These are phyloP conservation scores for Penicillium italicum DNA, from an alignment of 2,329 filamentous ascomycete species.

Conservation along the genomic window DNA sequence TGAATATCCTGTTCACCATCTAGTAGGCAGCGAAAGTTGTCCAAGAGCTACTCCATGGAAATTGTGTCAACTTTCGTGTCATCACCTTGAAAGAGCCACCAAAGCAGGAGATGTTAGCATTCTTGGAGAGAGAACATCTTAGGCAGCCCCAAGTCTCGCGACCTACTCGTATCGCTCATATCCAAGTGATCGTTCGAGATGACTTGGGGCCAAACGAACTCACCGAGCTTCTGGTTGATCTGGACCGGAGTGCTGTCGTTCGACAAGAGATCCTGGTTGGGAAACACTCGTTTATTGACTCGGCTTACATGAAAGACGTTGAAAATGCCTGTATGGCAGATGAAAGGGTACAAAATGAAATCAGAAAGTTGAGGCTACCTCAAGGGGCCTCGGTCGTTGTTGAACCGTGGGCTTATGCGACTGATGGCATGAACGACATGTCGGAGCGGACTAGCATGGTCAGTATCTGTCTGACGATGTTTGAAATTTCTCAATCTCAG, in stretches of 20 bases:
- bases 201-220: conserved; percentile 13
- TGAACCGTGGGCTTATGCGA: conserved; percentile 55
- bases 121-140: conserved; percentile 45
- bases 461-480: neutral
- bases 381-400: conserved; percentile 45
- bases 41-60: conserved; percentile 33
- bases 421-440: conserved; percentile 51
- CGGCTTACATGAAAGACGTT: conserved; percentile 48
- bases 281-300: conserved; percentile 30
- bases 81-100: conserved; percentile 51
- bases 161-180: conserved; percentile 40
- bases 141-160: conserved; percentile 13
- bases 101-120: conserved; percentile 48
- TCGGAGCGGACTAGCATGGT: conserved; percentile 50
- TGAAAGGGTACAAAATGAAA: conserved; percentile 41
- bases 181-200: conserved; percentile 32
- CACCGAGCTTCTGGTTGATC: conserved; percentile 25
- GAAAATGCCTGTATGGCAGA: conserved; percentile 49
- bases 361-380: conserved; percentile 43
- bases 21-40: conserved; percentile 29
- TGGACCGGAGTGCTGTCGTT: conserved; percentile 11
- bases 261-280: conserved; percentile 21
- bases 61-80: conserved; percentile 46
- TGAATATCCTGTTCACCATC: neutral
- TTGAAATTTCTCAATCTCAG: neutral